Evolutionary conservation across 2,329 filamentous ascomycete species (phyloP), one percentile per base, ranked within the genome.

Genomic region (Alternaria metachromatica): DNA sequence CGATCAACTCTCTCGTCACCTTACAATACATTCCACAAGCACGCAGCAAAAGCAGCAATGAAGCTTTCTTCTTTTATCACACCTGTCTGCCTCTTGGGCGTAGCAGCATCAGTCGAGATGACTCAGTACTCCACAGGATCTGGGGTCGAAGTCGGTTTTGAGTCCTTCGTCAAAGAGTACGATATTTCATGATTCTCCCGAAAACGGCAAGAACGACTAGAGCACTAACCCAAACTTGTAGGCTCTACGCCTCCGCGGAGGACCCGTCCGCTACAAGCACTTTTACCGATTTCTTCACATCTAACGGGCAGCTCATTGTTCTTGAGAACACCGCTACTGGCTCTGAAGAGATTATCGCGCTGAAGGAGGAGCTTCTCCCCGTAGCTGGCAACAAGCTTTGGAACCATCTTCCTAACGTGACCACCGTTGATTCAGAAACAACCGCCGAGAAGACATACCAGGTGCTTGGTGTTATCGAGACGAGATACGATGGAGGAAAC

Each of bases 261-360:
- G 57, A 60, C 13, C 49, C 49, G 15, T 25, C 57, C 20, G 41
- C 57, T 48, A 60, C 57, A n/a, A 41, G 25, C 4, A 60, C 10
- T 13, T 60, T 60, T n/a, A 60, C 57, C 20, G 23, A 60, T 46
- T 60, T 60, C 57, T 60, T 60, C 37, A 60, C 57, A 6, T 3
- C 41, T 4, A 28, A 48, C 41, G 57, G 57, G 2, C 15, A 60
- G 20, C 57, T 60, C 20, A 60, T 60, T 11, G 57, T 60, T 45
- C 49, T 60, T 20, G 26, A 5, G 7, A 60, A 55, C 8, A 55
- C 41, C 3, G 57, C 57, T 26, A 37, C 20, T 12, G 49, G 49
- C 7, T 4, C 57, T 15, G 26, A 60, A 12, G 37, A 60, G 49
- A 60, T 60, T n/a, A 13, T 60, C 49, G 49, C 49, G n/a, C 30